Conservation (phyloP, 345 rosid genomes). For the Iberis pinnata region DNA sequence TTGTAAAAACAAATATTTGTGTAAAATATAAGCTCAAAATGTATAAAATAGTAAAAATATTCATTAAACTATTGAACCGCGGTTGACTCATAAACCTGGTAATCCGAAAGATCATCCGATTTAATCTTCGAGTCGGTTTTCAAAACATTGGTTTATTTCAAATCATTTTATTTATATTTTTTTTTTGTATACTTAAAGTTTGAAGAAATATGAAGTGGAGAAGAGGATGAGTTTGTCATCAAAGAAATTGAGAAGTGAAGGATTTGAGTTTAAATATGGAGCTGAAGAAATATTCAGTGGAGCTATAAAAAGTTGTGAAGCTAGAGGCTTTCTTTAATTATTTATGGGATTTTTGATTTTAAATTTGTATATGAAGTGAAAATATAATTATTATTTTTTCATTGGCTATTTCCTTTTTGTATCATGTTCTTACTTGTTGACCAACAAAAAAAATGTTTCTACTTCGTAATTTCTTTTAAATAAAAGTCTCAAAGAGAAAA, state of each 20-base stretch:
- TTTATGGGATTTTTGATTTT: neutral
- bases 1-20: no score
- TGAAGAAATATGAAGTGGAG: constrained; percentile 19
- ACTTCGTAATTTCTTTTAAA: neutral
- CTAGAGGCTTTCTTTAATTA: constrained; percentile 31
- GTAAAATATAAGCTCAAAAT: no score
- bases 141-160: no score
- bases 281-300: constrained; percentile 36
- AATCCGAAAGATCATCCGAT: no score
- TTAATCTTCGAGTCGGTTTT: no score
- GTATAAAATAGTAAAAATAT: no score
- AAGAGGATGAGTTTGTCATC: constrained; percentile 33
- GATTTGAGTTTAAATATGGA: constrained; percentile 42
- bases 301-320: constrained; percentile 37
- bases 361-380: constrained; percentile 31
- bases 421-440: neutral
- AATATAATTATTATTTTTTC: constrained; percentile 8
- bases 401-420: constrained; percentile 8
- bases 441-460: neutral
- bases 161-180: neutral
- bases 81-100: no score
- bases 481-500: neutral
- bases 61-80: no score
- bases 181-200: constrained; percentile 1
- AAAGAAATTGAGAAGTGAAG: constrained; percentile 39